Percentiles rank a stretch among this genome's conserved stretches.
These are phyloP conservation scores for Coemansia furcata DNA, from an alignment of 192 early-diverging fungal genomes.

Conservation along the genomic window DNA sequence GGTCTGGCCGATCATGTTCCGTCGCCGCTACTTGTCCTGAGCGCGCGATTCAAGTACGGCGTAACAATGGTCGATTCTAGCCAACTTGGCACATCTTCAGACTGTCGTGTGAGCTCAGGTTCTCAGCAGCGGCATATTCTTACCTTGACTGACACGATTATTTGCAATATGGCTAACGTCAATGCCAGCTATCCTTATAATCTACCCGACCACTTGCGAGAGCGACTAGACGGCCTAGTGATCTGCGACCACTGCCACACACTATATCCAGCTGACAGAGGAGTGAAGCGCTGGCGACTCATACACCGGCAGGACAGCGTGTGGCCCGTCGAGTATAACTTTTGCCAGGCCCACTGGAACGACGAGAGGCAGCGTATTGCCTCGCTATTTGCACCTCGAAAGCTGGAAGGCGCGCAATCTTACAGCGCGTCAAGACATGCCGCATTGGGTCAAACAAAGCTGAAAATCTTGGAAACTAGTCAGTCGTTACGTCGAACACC, in stretches of 20 bases:
- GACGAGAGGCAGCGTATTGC: conserved; percentile 34
- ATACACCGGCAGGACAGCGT: conserved; percentile 13
- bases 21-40: conserved; percentile 4
- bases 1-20: conserved; percentile 6
- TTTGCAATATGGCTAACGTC: conserved; percentile 25
- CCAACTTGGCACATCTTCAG: background rate
- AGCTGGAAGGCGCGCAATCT: conserved; percentile 12
- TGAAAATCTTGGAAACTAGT: background rate
- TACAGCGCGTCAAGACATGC: conserved; percentile 16
- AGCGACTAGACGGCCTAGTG: conserved; percentile 13
- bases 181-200: conserved; percentile 14
- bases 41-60: conserved; percentile 16
- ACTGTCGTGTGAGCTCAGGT: background rate
- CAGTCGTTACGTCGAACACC: background rate
- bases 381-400: conserved; percentile 33
- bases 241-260: conserved; percentile 36
- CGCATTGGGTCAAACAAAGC: background rate
- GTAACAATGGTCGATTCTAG: background rate
- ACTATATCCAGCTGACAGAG: conserved; percentile 27
- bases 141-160: conserved; percentile 29
- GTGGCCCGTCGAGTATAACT: conserved; percentile 33
- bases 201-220: conserved; percentile 35
- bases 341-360: conserved; percentile 38
- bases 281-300: conserved; percentile 27
- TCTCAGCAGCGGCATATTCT: conserved; percentile 7